Evolutionary conservation across 441 rosid species (phyloP).

Genomic region (Corymbia citriodora): DNA sequence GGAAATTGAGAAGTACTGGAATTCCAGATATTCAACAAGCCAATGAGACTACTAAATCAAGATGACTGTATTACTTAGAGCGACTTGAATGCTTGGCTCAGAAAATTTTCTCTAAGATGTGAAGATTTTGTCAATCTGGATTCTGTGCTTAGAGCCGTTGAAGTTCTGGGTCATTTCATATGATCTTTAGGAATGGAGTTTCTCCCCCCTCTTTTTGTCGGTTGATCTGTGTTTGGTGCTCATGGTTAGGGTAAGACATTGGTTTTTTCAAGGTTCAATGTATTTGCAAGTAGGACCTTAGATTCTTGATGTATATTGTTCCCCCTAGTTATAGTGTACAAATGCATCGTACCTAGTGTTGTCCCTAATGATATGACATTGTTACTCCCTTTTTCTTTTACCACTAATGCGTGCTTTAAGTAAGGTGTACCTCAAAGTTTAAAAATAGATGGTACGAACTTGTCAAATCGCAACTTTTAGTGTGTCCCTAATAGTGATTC

Average conservation of each 20-base stretch:
- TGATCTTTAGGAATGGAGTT: not conserved
- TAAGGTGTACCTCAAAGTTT: not conserved
- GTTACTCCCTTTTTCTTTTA: not conserved
- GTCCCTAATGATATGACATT: not conserved
- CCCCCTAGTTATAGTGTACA: not conserved
- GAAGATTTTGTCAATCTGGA: not conserved
- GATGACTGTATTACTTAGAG: not conserved
- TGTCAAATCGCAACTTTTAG: not conserved
- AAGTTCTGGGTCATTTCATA: not conserved
- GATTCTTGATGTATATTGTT: not conserved
- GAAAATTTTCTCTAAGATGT: not conserved
- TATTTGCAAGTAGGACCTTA: not conserved
- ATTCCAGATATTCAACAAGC: slow-evolving; percentile 29
- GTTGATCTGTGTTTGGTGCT: not conserved
- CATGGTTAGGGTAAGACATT: not conserved
- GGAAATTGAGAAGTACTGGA: slow-evolving; percentile 41
- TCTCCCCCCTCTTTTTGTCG: not conserved
- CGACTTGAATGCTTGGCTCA: not conserved
- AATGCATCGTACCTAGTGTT: not conserved
- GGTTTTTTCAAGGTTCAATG: not conserved
- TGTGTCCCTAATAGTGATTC: not conserved
- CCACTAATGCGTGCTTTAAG: not conserved
- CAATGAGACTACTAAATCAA: not conserved
- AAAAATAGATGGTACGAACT: not conserved
- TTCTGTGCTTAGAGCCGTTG: not conserved